A percentile compares a stretch with the other conserved stretches of the same genome.
Evolutionary conservation across 306 rosid species (phyloP).

Genomic region (Cotoneaster glaucophyllus): DNA sequence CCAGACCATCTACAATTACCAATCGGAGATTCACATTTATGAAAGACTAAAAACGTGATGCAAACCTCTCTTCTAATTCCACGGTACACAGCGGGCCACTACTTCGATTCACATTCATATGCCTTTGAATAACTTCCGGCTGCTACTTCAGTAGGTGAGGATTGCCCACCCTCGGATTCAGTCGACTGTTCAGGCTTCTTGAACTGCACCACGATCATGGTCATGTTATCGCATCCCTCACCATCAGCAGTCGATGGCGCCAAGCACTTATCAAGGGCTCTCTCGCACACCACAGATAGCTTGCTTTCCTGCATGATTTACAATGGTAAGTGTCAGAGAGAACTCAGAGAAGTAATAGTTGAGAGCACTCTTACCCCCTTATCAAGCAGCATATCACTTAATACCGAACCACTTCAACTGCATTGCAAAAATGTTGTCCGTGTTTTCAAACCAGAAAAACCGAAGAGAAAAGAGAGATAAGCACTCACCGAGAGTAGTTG

Average conservation of each 20-base stretch:
- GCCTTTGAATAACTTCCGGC: constrained; percentile 15
- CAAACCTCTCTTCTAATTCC: not conserved
- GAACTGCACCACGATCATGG: constrained; percentile 89
- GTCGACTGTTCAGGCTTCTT: constrained; percentile 47
- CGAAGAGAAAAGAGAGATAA: not conserved
- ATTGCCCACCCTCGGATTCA: constrained; percentile 32
- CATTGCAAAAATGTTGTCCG: not conserved
- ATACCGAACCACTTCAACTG: not conserved
- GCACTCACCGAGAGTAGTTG: constrained; percentile 55
- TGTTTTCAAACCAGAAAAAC: not conserved
- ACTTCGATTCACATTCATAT: constrained; percentile 24
- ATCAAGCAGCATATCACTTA: not conserved
- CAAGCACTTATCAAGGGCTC: constrained; percentile 79
- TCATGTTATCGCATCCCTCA: constrained; percentile 97
- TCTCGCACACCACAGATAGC: constrained; percentile 74
- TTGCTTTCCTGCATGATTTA: constrained; percentile 55
- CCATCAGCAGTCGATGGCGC: constrained; percentile 83
- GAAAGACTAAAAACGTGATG: not conserved
- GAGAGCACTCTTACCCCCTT: not conserved
- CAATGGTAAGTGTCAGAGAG: not conserved
- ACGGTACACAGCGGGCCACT: constrained; percentile 1
- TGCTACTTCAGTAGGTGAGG: constrained; percentile 31
- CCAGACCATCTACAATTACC: constrained; percentile 20
- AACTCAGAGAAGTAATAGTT: not conserved
- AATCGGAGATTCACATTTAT: constrained; percentile 11